These are phyloP conservation scores for Euphrasia arctica DNA, from an alignment of 305 asterid genomes.

Conservation along the genomic window DNA sequence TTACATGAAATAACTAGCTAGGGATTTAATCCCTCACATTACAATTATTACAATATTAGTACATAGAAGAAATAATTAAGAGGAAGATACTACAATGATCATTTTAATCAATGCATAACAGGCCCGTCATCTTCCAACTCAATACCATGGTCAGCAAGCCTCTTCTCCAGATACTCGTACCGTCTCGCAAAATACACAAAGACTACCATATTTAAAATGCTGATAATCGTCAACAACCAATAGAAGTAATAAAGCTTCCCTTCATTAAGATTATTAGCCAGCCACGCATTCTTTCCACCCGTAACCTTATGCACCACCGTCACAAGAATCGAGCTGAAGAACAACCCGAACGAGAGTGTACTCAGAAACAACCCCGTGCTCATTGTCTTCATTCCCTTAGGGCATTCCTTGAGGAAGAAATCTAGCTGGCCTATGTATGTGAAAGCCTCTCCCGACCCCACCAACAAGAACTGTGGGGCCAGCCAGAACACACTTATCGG, in stretches of 20 bases:
- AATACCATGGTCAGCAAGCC: slow-evolving; percentile 64
- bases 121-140: slow-evolving; percentile 52
- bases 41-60: neutral
- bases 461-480: slow-evolving; percentile 61
- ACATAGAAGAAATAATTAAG: neutral
- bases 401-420: slow-evolving; percentile 74
- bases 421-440: slow-evolving; percentile 81
- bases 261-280: slow-evolving; percentile 64
- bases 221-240: slow-evolving; percentile 61
- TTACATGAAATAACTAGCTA: no score
- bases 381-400: slow-evolving; percentile 87
- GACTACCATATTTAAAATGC: slow-evolving; percentile 48
- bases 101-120: slow-evolving; percentile 31
- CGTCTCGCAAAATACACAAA: slow-evolving; percentile 42
- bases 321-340: slow-evolving; percentile 63
- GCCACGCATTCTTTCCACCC: slow-evolving; percentile 41
- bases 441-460: slow-evolving; percentile 85
- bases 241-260: slow-evolving; percentile 71
- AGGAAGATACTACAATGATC: no score
- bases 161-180: slow-evolving; percentile 81
- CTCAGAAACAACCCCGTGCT: slow-evolving; percentile 77
- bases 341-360: slow-evolving; percentile 72
- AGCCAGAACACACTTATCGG: slow-evolving; percentile 66
- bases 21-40: no score
- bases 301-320: slow-evolving; percentile 56